A percentile compares a stretch with the other conserved stretches of the same genome.
phyloP scores from a whole-genome alignment of 352 stramenopile species.

The Thraustotheca clavata region DNA sequence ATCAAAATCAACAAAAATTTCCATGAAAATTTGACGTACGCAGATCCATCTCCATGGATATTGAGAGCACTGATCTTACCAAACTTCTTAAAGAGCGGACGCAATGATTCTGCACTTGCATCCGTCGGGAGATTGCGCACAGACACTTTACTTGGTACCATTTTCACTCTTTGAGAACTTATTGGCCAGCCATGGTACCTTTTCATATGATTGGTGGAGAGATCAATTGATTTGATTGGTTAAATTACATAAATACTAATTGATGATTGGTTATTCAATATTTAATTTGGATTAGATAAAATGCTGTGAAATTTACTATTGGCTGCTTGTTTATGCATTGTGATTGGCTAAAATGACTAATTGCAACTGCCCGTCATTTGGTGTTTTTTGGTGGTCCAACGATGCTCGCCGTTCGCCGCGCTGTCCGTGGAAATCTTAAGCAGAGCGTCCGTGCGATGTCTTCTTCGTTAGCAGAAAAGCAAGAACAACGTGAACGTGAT shows the following conservation, averaged over 20 bases:
- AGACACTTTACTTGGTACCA: not conserved
- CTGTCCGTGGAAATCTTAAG: not conserved
- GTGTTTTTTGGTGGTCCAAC: slow-evolving; percentile 9
- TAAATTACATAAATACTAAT: not conserved
- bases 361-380: not conserved
- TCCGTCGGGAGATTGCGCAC: slow-evolving; percentile 6
- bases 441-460: not conserved
- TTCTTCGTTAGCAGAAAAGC: not conserved
- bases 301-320: too few species aligned
- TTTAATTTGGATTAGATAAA: too few species aligned
- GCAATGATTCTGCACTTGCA: not conserved
- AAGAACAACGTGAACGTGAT: not conserved
- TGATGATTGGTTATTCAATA: too few species aligned
- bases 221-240: not conserved
- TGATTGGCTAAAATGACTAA: slow-evolving; percentile 7
- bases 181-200: too few species aligned
- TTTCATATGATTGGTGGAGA: not conserved
- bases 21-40: slow-evolving; percentile 1
- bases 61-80: slow-evolving; percentile 8
- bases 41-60: not conserved
- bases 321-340: too few species aligned
- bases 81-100: slow-evolving; percentile 21
- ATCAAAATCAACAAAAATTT: not conserved
- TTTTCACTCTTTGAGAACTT: not conserved
- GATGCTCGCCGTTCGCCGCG: not conserved